Evolutionary conservation across 1,139 yeast genomes (phyloP).

Genomic region (Suhomyces yuchorum): DNA sequence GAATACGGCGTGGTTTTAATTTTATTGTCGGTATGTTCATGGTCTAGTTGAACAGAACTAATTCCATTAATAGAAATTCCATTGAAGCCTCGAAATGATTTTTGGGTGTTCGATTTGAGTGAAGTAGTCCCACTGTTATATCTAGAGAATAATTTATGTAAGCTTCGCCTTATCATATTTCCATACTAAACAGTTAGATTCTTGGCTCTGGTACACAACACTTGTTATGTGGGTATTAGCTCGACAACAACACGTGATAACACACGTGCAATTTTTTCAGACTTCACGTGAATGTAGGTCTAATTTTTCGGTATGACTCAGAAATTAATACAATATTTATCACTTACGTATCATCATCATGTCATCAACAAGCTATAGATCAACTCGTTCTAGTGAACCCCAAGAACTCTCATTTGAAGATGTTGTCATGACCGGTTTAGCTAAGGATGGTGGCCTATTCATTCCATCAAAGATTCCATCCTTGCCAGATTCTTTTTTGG

Average conservation of each 20-base stretch:
- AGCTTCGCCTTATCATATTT: slow-evolving; percentile 13
- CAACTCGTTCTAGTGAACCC: slow-evolving; percentile 70
- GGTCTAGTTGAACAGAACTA: slow-evolving; percentile 7
- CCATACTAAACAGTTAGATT: background rate
- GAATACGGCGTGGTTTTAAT: slow-evolving; percentile 25
- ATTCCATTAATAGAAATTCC: slow-evolving; percentile 6
- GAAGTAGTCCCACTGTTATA: slow-evolving; percentile 7
- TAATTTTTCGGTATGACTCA: slow-evolving; percentile 12
- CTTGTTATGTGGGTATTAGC: background rate
- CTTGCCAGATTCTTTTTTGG: slow-evolving; percentile 59
- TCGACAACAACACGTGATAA: background rate
- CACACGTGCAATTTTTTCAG: background rate
- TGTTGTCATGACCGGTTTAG: slow-evolving; percentile 91
- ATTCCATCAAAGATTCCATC: slow-evolving; percentile 82
- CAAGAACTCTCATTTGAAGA: slow-evolving; percentile 79
- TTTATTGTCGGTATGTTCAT: background rate
- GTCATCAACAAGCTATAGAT: slow-evolving; percentile 68
- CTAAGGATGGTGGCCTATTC: slow-evolving; percentile 94
- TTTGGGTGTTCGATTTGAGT: background rate
- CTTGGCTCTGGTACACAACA: background rate
- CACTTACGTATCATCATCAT: slow-evolving; percentile 8
- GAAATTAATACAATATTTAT: background rate
- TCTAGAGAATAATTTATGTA: slow-evolving; percentile 11
- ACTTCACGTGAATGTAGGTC: background rate
- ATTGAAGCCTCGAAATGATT: slow-evolving; percentile 6